Evolutionary conservation across 2,329 filamentous ascomycete genomes (phyloP), one percentile per base, ranked within the genome.

Genomic region (Coniochaeta sp.): DNA sequence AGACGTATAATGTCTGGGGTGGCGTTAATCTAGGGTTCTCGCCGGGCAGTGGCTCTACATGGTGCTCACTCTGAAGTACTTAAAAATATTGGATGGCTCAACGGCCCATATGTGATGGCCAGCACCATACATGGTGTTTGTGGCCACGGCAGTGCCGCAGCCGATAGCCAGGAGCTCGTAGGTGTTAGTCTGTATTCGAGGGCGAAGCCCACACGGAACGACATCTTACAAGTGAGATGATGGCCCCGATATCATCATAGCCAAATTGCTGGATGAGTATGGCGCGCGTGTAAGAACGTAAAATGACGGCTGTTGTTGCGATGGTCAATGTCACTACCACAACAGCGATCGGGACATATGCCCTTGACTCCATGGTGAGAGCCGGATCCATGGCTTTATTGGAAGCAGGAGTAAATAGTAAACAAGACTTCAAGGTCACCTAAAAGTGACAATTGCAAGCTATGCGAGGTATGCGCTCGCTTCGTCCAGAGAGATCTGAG

Each of bases 1-100:
- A 68, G 28, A 67, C 53, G 53, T 66, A 72, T 55, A 72, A 72
- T 4, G 61, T 58, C 68, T 70, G 26, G 16, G 26, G 3, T 9
- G 31, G 5, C n/a, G n/a, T 42, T 9, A 42, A 20, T 18, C 6
- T 22, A 8, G 7, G 5, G 16, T 22, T 40, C 16, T 28, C n/a
- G 16, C n/a, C 26, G 13, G 31, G 10, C 6, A n/a, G 10, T 26
- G 28, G 8, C 9, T 18, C 49, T n/a, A 27, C 27, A n/a, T 13
- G 16, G 5, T 30, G 49, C 12, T 48, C 26, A 61, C 59, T 32
- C 55, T 28, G 24, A 60, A 55, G 50, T 60, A 61, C 35, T 57
- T 58, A 30, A 48, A 52, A 1, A 58, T 14, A 9, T 13, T 12
- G 14, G 50, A 33, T 18, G 10, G 42, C 30, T 56, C 53, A 6